phyloP scores from a whole-genome alignment of 2,329 filamentous ascomycete species.

The Arthrobotrys pseudoclavata region DNA sequence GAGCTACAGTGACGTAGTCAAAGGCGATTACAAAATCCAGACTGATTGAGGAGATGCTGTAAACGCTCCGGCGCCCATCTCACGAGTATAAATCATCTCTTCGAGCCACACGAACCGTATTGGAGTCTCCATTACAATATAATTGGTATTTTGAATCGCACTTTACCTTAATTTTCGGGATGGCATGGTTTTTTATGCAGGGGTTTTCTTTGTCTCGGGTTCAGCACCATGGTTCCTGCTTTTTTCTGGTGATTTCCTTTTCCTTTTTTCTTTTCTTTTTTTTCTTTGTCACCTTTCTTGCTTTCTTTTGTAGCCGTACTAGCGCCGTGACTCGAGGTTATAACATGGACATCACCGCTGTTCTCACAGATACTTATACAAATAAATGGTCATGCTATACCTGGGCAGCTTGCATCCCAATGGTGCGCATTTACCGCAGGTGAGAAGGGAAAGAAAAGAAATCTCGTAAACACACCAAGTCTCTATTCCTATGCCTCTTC shows the following conservation, averaged over 20 bases:
- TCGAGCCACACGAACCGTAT: not conserved
- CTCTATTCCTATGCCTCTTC: conserved; percentile 67
- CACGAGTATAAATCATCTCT: not conserved
- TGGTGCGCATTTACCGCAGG: not conserved
- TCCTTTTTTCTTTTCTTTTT: conserved; percentile 8
- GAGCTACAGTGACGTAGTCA: conserved; percentile 89
- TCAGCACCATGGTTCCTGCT: not conserved
- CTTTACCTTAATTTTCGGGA: conserved; percentile 1
- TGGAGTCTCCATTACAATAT: not conserved
- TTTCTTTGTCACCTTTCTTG: not conserved
- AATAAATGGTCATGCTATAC: not conserved
- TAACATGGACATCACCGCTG: conserved; percentile 6
- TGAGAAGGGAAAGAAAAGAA: not conserved
- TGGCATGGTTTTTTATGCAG: conserved; percentile 11
- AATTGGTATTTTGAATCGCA: not conserved
- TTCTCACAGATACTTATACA: not conserved
- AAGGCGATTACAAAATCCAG: conserved; percentile 93
- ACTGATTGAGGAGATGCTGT: conserved; percentile 68
- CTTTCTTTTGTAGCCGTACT: not conserved
- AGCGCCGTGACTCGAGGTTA: not conserved
- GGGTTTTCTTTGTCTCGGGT: conserved; percentile 3
- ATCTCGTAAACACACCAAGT: not conserved
- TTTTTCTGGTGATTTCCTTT: not conserved
- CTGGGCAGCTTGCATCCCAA: not conserved
- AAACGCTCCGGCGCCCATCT: too few relatives aligned